Base-by-base conservation (phyloP, 495 filamentous ascomycete species). In the Lasiosphaeriaceae sp. region DNA sequence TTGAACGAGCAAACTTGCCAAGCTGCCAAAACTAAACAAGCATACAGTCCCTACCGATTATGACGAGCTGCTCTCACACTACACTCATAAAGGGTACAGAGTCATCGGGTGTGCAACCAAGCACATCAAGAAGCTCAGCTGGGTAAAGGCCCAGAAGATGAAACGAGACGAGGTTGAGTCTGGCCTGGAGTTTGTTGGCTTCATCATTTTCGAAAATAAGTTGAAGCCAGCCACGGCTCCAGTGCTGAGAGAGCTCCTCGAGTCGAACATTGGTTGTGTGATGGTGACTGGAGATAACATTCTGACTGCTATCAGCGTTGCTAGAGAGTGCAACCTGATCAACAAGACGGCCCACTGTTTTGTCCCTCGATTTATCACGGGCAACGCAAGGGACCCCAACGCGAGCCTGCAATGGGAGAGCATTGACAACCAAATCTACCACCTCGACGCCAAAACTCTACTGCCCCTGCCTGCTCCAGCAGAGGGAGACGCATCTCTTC, bases 221-320 rank as follows among this genome's bases (percentile, higher is more conserved):
- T 71, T 99, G 59, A 99, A 99, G 70, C 83, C 87, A 19, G 87
- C 80, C 34, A 96, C 92, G 5, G 75, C 87, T 3, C 75, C 76
- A 2, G 86, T 95, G 26, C 85, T 99, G 45, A 76, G 87, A 37
- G 90, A 97, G 69, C 82, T 99, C n/a, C 82, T 82, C 12, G 74
- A 86, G 46, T 93, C 95, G 11, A 87, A 86, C 23, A 96, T 99
- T 60, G 86, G 90, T 23, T 89, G 87, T 34, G 84, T 96, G 52
- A 99, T 99, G 95, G 96, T 94, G 60, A 99, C 95, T 0, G 95
- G 95, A 49, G 95, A 99, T 74, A 99, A 99, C 57, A 97, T 99
- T 55, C 78, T 97, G 43, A 99, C 95, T 16, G 95, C 95, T 16
- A 89, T 99, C 62, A 96, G 92, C 66, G 95, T 99, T 58, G 94